These are phyloP conservation scores for Phaseolus coccineus DNA, from an alignment of 331 rosid genomes.

Conservation along the genomic window DNA sequence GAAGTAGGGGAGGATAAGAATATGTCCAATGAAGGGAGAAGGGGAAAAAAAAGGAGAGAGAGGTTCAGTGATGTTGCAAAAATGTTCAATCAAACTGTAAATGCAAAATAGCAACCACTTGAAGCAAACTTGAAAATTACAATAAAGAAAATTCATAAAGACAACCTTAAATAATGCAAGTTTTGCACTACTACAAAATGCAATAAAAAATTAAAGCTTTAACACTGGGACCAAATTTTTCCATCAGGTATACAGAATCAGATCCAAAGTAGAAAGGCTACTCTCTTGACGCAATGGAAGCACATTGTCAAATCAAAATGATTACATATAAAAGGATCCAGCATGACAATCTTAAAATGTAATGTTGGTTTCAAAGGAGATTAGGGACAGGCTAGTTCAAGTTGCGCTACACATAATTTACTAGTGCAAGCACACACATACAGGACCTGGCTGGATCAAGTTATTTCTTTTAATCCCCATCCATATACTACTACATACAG, in stretches of 20 bases:
- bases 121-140: conserved; percentile 23
- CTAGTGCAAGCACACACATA: background rate
- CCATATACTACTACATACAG: background rate
- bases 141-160: conserved; percentile 1
- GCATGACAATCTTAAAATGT: background rate
- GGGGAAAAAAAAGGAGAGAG: background rate
- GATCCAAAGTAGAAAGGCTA: conserved; percentile 15
- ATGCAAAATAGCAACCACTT: conserved; percentile 8
- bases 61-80: conserved; percentile 15
- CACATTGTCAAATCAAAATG: conserved; percentile 11
- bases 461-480: background rate
- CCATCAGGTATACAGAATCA: background rate
- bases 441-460: background rate
- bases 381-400: background rate
- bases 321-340: conserved; percentile 12
- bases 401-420: background rate
- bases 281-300: background rate
- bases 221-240: conserved; percentile 12
- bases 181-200: conserved; percentile 9
- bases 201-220: conserved; percentile 16
- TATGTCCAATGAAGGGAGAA: background rate
- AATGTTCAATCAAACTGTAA: conserved; percentile 22
- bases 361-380: background rate
- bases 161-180: conserved; percentile 2
- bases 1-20: conserved; percentile 11